Evolutionary conservation across 2,329 filamentous ascomycete genomes (phyloP), one percentile per base, ranked within the genome.

Genomic region (Chalaropsis thielavioides): DNA sequence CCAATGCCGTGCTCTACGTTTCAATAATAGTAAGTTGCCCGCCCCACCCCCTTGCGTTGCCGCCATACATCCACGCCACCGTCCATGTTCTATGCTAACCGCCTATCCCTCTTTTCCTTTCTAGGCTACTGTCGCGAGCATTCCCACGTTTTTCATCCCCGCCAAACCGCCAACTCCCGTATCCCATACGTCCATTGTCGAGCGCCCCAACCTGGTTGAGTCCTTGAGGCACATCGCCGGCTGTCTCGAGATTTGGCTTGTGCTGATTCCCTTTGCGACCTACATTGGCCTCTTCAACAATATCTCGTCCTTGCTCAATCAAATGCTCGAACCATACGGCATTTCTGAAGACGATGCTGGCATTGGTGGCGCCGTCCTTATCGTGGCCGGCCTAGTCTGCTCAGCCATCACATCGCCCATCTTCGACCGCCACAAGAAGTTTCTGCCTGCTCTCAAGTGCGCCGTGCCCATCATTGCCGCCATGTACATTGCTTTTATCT

Each of bases 241-340:
- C 59, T 88, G 84, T 4, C 78, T 82, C 19, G 86, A 92, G 72
- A 87, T 95, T 75, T 95, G 86, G 81, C 81, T 96, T 68, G 76
- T 96, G 69, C 78, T 92, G 68, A 71, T 92, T 67, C 87, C 92
- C n/a, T 97, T 92, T 76, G 77, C 83, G 69, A 75, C 92, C 70
- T 96, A 91, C 74, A 89, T 96, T 68, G 91, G 88, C 70, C 87
- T 94, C 77, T 99, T 99, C 84, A 97, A 97, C 80, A 88, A 88
- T 69, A 79, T 92, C 69, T 95, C 91, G 61, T 88, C 88, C 1
- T 83, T 97, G 0, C 80, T 97, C 10, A 95, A 92, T 77, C 92
- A 96, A 73, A 89, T 97, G 72, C 82, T 97, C 68, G 78, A 83
- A 46, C 94, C 94, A 0, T 92, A 96, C 76, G 88, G 84, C 71